Evolutionary conservation across 1,139 yeast species (phyloP).

Genomic region (Geotrichum phurueaensis): DNA sequence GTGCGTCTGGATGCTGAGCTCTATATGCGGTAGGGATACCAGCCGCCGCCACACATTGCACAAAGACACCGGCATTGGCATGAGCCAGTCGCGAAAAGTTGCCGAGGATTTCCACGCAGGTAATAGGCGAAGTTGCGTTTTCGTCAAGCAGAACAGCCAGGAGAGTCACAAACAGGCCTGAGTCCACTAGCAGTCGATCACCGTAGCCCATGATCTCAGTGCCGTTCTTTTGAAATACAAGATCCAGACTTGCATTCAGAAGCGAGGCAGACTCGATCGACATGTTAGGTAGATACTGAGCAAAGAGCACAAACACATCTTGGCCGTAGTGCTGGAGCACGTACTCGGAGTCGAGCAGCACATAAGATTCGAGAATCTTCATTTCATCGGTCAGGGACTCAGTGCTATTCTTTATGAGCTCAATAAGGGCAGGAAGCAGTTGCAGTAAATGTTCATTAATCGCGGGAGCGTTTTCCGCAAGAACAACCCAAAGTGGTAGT

Average conservation of each 20-base stretch:
- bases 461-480: slow-evolving; percentile 48
- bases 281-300: slow-evolving; percentile 54
- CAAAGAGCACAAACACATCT: slow-evolving; percentile 48
- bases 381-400: slow-evolving; percentile 69
- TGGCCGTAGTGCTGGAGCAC: slow-evolving; percentile 26
- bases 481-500: slow-evolving; percentile 70
- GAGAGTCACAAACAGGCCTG: slow-evolving; percentile 31
- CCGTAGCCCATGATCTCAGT: slow-evolving; percentile 18
- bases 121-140: slow-evolving; percentile 42
- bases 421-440: slow-evolving; percentile 44
- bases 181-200: slow-evolving; percentile 19
- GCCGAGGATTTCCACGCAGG: slow-evolving; percentile 45
- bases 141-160: slow-evolving; percentile 46
- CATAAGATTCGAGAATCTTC: slow-evolving; percentile 65
- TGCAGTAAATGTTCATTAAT: slow-evolving; percentile 42
- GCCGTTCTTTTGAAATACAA: slow-evolving; percentile 25
- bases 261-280: slow-evolving; percentile 51
- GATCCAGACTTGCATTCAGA: slow-evolving; percentile 22
- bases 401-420: slow-evolving; percentile 56
- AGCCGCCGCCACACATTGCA: slow-evolving; percentile 31
- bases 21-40: background rate
- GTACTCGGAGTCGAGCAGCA: slow-evolving; percentile 46
- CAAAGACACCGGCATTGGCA: slow-evolving; percentile 43
- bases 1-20: background rate
- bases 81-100: slow-evolving; percentile 52